Conservation (phyloP, 2,329 filamentous ascomycete species). For the Fusarium sp. region DNA sequence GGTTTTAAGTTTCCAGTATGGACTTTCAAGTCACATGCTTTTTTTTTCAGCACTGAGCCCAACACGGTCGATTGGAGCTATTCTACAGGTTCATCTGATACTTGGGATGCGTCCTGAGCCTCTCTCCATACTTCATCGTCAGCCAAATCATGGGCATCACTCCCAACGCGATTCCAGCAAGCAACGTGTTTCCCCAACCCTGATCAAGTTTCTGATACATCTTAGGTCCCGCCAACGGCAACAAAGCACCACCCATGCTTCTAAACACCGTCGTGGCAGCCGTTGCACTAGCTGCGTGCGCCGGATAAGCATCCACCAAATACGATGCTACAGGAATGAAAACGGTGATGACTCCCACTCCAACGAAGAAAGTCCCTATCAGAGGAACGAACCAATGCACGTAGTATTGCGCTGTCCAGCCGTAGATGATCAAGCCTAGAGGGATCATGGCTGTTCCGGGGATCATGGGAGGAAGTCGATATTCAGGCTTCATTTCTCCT, state of each 20-base stretch:
- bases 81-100: conserved; percentile 4
- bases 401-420: conserved; percentile 51
- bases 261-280: conserved; percentile 25
- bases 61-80: not conserved
- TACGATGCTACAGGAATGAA: not conserved
- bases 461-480: conserved; percentile 35
- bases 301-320: not conserved
- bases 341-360: conserved; percentile 37
- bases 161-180: conserved; percentile 12
- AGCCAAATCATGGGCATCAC: conserved; percentile 27
- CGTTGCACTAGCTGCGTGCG: not conserved
- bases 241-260: conserved; percentile 20
- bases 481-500: conserved; percentile 29
- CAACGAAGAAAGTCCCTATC: conserved; percentile 52
- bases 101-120: conserved; percentile 12
- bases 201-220: conserved; percentile 30
- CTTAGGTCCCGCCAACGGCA: conserved; percentile 24
- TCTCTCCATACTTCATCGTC: conserved; percentile 19
- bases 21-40: not conserved
- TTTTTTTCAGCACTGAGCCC: not conserved
- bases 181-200: conserved; percentile 29
- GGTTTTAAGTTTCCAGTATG: not conserved
- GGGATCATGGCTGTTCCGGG: conserved; percentile 30
- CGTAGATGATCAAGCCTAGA: conserved; percentile 40
- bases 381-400: conserved; percentile 63